phyloP scores from a whole-genome alignment of 192 early-diverging fungal species.

The Podila epicladia region DNA sequence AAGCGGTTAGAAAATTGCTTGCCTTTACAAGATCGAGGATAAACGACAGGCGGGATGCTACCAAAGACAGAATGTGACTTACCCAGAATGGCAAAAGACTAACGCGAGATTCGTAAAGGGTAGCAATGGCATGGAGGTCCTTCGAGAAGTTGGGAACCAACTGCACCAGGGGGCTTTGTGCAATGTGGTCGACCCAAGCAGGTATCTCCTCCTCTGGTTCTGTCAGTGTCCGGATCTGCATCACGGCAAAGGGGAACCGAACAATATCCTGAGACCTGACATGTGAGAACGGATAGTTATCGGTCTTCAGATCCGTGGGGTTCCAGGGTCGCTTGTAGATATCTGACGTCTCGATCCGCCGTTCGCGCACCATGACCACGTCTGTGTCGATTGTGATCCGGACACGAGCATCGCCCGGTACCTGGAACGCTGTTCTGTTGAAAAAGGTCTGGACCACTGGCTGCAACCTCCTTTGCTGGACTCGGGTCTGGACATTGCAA shows the following conservation, averaged over 20 bases:
- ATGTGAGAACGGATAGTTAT: conserved; percentile 76
- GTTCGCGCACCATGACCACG: conserved; percentile 86
- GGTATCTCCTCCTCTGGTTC: conserved; percentile 77
- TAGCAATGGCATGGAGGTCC: conserved; percentile 81
- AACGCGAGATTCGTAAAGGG: conserved; percentile 61
- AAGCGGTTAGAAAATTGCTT: too few relatives aligned
- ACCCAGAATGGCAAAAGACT: conserved; percentile 61
- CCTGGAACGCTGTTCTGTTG: conserved; percentile 91
- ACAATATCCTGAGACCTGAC: conserved; percentile 62
- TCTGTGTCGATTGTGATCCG: conserved; percentile 89
- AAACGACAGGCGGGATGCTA: conserved; percentile 56
- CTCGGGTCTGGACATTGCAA: conserved; percentile 65
- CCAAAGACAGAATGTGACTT: not conserved
- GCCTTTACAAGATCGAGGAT: not conserved
- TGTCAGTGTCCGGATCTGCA: conserved; percentile 89
- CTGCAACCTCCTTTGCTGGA: conserved; percentile 67
- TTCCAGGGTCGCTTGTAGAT: conserved; percentile 62
- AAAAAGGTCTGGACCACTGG: conserved; percentile 85
- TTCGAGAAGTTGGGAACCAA: conserved; percentile 89
- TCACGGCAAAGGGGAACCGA: conserved; percentile 85
- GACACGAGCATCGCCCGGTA: conserved; percentile 86
- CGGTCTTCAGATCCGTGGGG: conserved; percentile 74
- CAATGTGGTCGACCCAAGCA: conserved; percentile 80
- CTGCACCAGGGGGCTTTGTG: conserved; percentile 75
- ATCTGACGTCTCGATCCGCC: conserved; percentile 62